These are phyloP conservation scores for Termitomyces sp. DNA, from an alignment of 768 basidiomycete species.

Conservation along the genomic window DNA sequence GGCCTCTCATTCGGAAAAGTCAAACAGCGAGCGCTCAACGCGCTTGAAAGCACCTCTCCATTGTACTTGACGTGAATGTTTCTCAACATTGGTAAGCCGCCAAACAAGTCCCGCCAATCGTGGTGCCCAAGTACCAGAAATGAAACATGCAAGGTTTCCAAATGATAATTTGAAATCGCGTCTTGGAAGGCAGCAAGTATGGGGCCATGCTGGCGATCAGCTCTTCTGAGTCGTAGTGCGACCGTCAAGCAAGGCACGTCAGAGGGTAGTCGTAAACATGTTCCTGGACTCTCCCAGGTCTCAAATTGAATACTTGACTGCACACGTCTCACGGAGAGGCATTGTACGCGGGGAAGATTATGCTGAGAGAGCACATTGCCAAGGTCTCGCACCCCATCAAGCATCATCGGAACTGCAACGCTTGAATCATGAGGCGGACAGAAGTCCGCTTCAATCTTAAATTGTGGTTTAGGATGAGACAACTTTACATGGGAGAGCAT, in stretches of 20 bases:
- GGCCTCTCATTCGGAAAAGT: not conserved
- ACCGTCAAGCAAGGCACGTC: not conserved
- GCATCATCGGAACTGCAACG: not conserved
- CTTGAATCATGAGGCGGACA: not conserved
- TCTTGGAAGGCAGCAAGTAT: not conserved
- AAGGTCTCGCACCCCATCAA: not conserved
- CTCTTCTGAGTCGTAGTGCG: not conserved
- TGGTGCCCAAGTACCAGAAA: not conserved
- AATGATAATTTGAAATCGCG: not conserved
- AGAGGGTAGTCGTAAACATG: not conserved
- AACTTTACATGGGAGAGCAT: not conserved
- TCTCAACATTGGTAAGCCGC: not conserved
- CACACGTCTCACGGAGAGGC: not conserved
- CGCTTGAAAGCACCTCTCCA: not conserved
- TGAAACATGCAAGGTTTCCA: not conserved
- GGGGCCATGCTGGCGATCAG: not conserved
- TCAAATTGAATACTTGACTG: not conserved
- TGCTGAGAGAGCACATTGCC: not conserved
- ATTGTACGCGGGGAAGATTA: not conserved
- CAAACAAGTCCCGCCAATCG: not conserved
- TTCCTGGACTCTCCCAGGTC: not conserved
- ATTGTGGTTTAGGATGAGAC: not conserved
- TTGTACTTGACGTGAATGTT: not conserved
- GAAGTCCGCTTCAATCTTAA: not conserved
- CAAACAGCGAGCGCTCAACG: not conserved